Evolutionary conservation across 352 stramenopile genomes (phyloP).

Genomic region (Phytophthora megakarya): DNA sequence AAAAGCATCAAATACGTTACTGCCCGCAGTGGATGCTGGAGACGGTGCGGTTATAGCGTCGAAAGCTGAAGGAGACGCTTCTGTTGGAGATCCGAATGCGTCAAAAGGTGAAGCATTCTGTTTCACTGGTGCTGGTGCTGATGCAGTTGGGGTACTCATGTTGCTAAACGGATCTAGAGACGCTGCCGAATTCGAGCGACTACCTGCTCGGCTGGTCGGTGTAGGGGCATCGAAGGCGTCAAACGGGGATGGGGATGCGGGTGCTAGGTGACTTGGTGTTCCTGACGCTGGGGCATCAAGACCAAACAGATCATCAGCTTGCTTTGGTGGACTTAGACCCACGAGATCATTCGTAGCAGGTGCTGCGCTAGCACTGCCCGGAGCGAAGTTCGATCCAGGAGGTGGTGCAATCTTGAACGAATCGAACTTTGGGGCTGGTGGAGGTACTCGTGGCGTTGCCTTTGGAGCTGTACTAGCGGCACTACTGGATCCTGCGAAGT

Average conservation of each 20-base stretch:
- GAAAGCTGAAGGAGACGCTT: conserved; percentile 26
- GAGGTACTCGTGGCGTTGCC: conserved; percentile 32
- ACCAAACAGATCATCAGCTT: conserved; percentile 53
- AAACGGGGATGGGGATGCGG: conserved; percentile 41
- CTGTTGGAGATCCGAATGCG: conserved; percentile 36
- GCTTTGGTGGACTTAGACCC: conserved; percentile 58
- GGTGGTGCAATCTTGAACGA: conserved; percentile 79
- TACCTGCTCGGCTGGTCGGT: conserved; percentile 24
- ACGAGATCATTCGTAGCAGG: conserved; percentile 65
- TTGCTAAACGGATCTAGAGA: conserved; percentile 48
- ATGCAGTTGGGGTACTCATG: conserved; percentile 22
- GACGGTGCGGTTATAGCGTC: conserved; percentile 45
- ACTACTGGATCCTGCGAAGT: conserved; percentile 45
- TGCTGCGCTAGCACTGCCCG: conserved; percentile 24
- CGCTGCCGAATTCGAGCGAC: conserved; percentile 23
- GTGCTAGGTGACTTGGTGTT: conserved; percentile 14
- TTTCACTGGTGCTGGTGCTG: conserved; percentile 10
- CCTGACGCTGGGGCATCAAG: conserved; percentile 49
- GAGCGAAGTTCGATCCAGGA: conserved; percentile 51
- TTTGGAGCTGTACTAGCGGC: conserved; percentile 30
- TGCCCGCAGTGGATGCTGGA: conserved; percentile 21
- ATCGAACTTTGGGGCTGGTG: conserved; percentile 45
- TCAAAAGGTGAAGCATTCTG: conserved; percentile 48
- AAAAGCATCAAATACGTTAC: conserved; percentile 46
- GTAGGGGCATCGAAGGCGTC: conserved; percentile 45